Conservation (phyloP, 2,329 filamentous ascomycete genomes). For the Xylaria polymorpha region DNA sequence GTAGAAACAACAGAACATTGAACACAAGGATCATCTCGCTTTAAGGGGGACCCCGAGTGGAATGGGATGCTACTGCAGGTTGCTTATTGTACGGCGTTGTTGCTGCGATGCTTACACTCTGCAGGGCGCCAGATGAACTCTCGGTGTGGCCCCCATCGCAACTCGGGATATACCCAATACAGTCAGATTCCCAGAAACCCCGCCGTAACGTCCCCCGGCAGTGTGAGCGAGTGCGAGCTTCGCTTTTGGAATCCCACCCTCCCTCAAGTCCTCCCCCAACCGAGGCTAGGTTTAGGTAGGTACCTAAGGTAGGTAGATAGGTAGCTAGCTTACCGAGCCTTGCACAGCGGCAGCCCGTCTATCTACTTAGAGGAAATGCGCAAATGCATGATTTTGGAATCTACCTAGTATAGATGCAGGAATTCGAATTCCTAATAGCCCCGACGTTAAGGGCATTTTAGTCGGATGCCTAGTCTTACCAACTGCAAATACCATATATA, state of each 20-base stretch:
- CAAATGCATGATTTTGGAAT: conserved; percentile 4
- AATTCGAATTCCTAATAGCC: conserved; percentile 3
- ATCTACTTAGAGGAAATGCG: conserved; percentile 9
- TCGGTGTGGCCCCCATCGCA: conserved; percentile 22
- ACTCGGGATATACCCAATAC: conserved; percentile 28
- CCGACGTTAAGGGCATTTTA: not conserved
- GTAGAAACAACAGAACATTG: conserved; percentile 3
- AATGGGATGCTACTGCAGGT: conserved; percentile 12
- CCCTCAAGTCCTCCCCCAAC: not conserved
- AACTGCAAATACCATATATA: not conserved
- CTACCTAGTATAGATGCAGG: conserved; percentile 4
- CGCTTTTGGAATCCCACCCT: conserved; percentile 17
- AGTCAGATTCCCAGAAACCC: conserved; percentile 23
- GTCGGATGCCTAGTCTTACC: not conserved
- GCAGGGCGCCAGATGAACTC: conserved; percentile 20
- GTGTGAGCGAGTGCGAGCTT: conserved; percentile 12
- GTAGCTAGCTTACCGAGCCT: not conserved
- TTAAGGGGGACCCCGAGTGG: conserved; percentile 1
- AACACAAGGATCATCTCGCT: conserved; percentile 16
- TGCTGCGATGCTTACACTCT: conserved; percentile 17
- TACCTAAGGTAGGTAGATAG: too few species aligned
- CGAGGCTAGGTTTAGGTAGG: not conserved
- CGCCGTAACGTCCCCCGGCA: conserved; percentile 22
- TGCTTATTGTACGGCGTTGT: conserved; percentile 26
- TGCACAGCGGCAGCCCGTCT: not conserved